Evolutionary conservation across 2,329 filamentous ascomycete genomes (phyloP).

Genomic region (Fusarium tanahbumbuense): DNA sequence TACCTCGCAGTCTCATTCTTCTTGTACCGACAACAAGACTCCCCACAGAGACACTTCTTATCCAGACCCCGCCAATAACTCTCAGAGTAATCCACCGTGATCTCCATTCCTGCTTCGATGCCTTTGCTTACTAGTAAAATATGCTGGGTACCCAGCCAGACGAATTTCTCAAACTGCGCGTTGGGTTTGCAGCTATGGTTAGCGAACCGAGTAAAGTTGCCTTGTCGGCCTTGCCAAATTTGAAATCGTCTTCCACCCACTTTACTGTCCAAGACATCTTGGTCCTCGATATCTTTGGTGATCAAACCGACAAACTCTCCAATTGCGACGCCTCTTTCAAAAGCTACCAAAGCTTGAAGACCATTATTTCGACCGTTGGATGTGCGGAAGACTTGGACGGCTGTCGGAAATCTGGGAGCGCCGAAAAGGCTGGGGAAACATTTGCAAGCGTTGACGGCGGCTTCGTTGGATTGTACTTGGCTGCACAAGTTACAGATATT

Average conservation of each 20-base stretch:
- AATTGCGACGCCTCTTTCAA: background rate
- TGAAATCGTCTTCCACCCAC: background rate
- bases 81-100: background rate
- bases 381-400: background rate
- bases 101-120: background rate
- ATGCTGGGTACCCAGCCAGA: background rate
- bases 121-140: constrained; percentile 1
- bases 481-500: background rate
- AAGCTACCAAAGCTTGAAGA: background rate
- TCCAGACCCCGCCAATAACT: constrained; percentile 1
- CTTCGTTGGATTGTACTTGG: background rate
- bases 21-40: constrained; percentile 6
- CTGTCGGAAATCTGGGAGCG: background rate
- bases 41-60: background rate
- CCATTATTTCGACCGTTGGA: constrained; percentile 3
- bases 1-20: background rate
- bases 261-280: background rate
- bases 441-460: background rate
- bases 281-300: background rate
- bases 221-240: background rate
- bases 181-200: constrained; percentile 4
- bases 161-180: background rate
- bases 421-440: background rate
- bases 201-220: background rate
- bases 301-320: background rate